phyloP scores from a whole-genome alignment of 768 basidiomycete species.

The Mycena latifolia region DNA sequence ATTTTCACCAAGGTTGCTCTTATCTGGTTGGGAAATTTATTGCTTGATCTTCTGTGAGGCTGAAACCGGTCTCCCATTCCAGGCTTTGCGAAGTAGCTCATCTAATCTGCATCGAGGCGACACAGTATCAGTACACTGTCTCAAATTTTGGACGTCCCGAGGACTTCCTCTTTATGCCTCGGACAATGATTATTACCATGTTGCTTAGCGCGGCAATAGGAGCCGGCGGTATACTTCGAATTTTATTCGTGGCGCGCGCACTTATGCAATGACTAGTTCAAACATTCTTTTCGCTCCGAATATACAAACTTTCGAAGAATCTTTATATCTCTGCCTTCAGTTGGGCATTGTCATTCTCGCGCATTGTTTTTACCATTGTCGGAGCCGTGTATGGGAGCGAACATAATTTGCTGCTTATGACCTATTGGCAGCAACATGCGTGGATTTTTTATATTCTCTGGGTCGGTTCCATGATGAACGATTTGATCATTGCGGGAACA shows the following conservation, averaged over 20 bases:
- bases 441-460: not conserved
- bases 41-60: not conserved
- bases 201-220: not conserved
- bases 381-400: no score
- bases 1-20: slow-evolving; percentile 12
- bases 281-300: slow-evolving; percentile 24
- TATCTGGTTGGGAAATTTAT: not conserved
- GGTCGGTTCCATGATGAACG: not conserved
- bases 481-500: not conserved
- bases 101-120: slow-evolving; percentile 13
- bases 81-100: slow-evolving; percentile 17
- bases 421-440: not conserved
- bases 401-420: not conserved
- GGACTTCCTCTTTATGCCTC: not conserved
- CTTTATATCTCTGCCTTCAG: not conserved
- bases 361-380: not conserved
- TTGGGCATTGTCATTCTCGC: not conserved
- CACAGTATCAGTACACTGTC: slow-evolving; percentile 5
- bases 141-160: slow-evolving; percentile 1
- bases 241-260: no score
- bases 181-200: not conserved
- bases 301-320: slow-evolving; percentile 2
- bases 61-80: not conserved
- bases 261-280: not conserved
- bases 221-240: slow-evolving; percentile 3